Conservation (phyloP, 2,329 filamentous ascomycete species). For the Pseudopyricularia javanii region DNA sequence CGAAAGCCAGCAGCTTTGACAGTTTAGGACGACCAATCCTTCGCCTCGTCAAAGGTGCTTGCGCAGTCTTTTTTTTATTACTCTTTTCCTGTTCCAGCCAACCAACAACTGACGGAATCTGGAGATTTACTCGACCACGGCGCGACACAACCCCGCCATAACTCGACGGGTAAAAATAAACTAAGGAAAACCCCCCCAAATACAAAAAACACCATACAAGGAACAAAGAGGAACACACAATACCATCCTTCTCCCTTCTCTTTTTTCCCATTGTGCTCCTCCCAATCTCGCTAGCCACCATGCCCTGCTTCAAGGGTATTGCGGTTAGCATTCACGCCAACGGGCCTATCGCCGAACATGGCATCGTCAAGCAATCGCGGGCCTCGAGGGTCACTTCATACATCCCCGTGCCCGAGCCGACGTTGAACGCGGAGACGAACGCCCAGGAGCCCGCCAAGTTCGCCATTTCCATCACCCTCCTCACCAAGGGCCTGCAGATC, state of each 20-base stretch:
- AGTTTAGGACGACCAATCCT: too few relatives aligned
- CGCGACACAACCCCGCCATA: neutral
- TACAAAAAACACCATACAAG: neutral
- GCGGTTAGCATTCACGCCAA: slow-evolving; percentile 90
- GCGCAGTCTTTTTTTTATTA: too few relatives aligned
- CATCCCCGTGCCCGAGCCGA: slow-evolving; percentile 86
- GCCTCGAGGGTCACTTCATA: slow-evolving; percentile 91
- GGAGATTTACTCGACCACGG: neutral
- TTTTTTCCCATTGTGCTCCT: neutral
- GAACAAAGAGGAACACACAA: too few relatives aligned
- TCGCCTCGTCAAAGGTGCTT: too few relatives aligned
- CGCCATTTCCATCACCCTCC: slow-evolving; percentile 91
- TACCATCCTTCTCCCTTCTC: neutral
- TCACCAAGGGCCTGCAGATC: slow-evolving; percentile 78
- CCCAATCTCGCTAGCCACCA: slow-evolving; percentile 19
- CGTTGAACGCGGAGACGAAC: slow-evolving; percentile 55
- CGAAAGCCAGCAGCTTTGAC: neutral
- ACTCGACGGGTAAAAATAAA: neutral
- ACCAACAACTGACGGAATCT: neutral
- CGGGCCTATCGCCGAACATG: slow-evolving; percentile 78
- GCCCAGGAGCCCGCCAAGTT: slow-evolving; percentile 91
- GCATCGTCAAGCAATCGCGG: slow-evolving; percentile 86
- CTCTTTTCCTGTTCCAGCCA: too few relatives aligned
- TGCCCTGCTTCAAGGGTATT: slow-evolving; percentile 99
- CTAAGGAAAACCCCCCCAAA: too few relatives aligned